phyloP scores from a whole-genome alignment of 257 asterid species.

The Solanum gracilifrons region DNA sequence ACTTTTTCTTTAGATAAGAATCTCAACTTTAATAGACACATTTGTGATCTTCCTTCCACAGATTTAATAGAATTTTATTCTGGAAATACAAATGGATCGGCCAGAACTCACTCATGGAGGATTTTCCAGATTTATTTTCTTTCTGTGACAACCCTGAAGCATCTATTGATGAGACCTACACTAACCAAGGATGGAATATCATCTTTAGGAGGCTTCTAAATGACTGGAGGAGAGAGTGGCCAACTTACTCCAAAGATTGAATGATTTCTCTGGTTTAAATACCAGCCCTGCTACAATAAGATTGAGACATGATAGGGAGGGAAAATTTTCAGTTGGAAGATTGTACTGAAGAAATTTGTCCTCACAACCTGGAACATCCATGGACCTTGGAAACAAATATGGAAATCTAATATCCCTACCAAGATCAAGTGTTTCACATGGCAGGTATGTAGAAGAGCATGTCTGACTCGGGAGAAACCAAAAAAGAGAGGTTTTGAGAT shows the following conservation, averaged over 20 bases:
- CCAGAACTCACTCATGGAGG: too few species aligned
- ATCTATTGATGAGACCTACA: too few species aligned
- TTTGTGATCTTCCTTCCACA: not conserved
- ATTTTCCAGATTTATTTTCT: too few species aligned
- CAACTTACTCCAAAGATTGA: not conserved
- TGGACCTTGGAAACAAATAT: not conserved
- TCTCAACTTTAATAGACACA: not conserved
- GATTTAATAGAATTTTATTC: not conserved
- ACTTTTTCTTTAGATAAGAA: not conserved
- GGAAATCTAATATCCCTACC: not conserved
- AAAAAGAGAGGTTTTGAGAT: not conserved
- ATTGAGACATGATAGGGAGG: not conserved
- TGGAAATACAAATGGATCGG: too few species aligned
- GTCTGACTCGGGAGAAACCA: not conserved
- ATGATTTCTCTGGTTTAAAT: not conserved
- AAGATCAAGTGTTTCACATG: not conserved
- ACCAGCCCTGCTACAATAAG: not conserved
- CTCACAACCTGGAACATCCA: not conserved
- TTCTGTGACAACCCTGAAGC: too few species aligned
- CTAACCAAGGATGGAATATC: too few species aligned
- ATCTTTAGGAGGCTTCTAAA: too few species aligned
- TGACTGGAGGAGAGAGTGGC: not conserved
- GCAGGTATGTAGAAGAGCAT: not conserved
- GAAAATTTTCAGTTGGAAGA: not conserved
- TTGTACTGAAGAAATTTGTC: not conserved